These are phyloP conservation scores for Leptographium lundbergii DNA, from an alignment of 2,329 filamentous ascomycete genomes.

Conservation along the genomic window DNA sequence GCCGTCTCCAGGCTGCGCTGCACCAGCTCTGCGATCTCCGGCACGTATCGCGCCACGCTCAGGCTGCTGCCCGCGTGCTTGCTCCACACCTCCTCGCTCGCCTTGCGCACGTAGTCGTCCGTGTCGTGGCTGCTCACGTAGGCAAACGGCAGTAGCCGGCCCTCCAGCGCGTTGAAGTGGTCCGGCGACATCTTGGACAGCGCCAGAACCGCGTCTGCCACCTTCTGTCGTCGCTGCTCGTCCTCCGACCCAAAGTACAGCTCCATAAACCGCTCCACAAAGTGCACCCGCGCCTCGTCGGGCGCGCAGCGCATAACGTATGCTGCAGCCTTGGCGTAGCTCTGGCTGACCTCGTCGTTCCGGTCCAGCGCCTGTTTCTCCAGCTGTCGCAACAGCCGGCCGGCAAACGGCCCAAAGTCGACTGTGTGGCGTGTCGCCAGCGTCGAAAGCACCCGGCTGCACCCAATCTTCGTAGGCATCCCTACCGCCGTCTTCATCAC, in stretches of 20 bases:
- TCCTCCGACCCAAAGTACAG: constrained; percentile 78
- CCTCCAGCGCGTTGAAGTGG: constrained; percentile 66
- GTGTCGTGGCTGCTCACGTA: constrained; percentile 81
- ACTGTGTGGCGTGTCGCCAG: constrained; percentile 69
- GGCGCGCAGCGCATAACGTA: constrained; percentile 59
- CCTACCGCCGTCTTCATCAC: constrained; percentile 80
- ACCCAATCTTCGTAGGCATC: constrained; percentile 88
- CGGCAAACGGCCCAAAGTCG: constrained; percentile 62
- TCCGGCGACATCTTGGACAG: constrained; percentile 82
- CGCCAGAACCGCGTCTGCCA: constrained; percentile 72
- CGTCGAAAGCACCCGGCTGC: constrained; percentile 71
- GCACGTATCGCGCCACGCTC: constrained; percentile 70
- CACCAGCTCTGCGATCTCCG: constrained; percentile 64
- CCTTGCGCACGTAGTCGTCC: constrained; percentile 64
- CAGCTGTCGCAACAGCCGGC: constrained; percentile 63
- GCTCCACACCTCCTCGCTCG: constrained; percentile 78
- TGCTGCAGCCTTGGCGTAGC: constrained; percentile 75
- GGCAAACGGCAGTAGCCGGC: constrained; percentile 68
- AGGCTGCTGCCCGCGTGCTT: constrained; percentile 80
- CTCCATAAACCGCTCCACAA: constrained; percentile 42
- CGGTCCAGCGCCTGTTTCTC: constrained; percentile 76
- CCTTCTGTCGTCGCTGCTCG: constrained; percentile 57
- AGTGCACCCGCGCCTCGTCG: constrained; percentile 34
- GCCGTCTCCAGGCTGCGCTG: constrained; percentile 60
- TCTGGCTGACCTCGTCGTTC: constrained; percentile 85